Base-by-base conservation (phyloP, 2,329 filamentous ascomycete species). In the Dactylella cylindrospora region DNA sequence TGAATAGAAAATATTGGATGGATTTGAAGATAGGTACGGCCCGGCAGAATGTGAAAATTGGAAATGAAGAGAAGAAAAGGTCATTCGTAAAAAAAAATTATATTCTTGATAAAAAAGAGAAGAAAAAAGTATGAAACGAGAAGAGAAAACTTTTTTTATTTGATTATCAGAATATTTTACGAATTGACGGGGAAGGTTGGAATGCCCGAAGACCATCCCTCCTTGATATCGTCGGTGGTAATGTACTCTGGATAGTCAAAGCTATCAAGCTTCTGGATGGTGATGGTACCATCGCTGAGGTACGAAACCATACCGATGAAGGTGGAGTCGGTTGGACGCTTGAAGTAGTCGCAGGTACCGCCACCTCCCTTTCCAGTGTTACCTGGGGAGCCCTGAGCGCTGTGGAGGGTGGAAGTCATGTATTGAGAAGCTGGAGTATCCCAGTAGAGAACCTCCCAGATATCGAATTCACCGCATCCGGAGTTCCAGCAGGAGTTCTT, bases 381-480 rank as follows among this genome's bases (percentile, higher is more conserved):
- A 13, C 70, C 71, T 1, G 47, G 26, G 43, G 60, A 65, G 20
- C 68, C 68, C 47, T 70, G 67, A 28, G 60, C 36, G 64, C 78
- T 74, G 73, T 90, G 86, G 68, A 89, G 76, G 12, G 85, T 87
- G 31, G 82, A 83, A 74, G 86, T 89, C 73, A 81, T 80, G 69
- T 81, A 81, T 35, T 75, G 77, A 70, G 84, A 81, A 22, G 85
- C 86, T 41, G 43, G 38, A 0, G 77, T 71, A 61, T 79, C 76
- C 32, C 41, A 39, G 29, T 61, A 53, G 32, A 90, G 80, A 19
- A 87, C 78, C 74, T 90, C 87, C 68, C 85, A 83, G 49, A 90
- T 77, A 69, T 91, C 87, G 64, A 86, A 80, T 74, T 91, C 87
- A 68, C 85, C 86, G 70, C 86, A 90, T 29, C 81, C 82, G 68